Conservation (phyloP, 306 rosid species). For the Macrotyloma uniflorum region DNA sequence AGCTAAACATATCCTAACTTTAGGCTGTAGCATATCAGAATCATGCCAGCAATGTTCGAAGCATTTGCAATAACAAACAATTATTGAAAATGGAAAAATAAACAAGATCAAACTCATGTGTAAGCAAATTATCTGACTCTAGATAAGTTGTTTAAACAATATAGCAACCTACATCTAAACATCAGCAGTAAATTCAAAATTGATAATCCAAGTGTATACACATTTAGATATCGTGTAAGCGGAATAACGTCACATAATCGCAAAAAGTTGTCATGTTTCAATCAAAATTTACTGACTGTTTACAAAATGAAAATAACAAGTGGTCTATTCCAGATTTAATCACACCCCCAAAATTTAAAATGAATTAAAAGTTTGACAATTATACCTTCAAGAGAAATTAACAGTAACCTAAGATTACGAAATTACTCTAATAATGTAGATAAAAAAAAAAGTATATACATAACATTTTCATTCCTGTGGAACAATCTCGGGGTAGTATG, state of each 20-base stretch:
- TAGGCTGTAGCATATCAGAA: neutral
- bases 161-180: neutral
- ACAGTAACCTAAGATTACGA: neutral
- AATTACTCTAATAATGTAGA: neutral
- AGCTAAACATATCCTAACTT: neutral
- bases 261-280: neutral
- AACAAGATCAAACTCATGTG: neutral
- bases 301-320: neutral
- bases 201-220: neutral
- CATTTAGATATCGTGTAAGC: neutral
- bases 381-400: neutral
- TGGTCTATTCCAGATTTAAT: neutral
- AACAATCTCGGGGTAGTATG: neutral
- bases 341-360: neutral
- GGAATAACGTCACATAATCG: neutral
- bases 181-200: neutral
- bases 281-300: neutral
- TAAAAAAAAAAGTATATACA: neutral
- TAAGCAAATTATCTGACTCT: neutral
- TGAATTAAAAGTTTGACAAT: neutral
- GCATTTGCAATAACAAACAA: neutral
- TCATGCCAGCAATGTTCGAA: neutral
- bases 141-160: neutral
- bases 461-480: neutral
- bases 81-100: neutral